Evolutionary conservation across 2,329 filamentous ascomycete species (phyloP), one percentile per base, ranked within the genome.

Genomic region (Talaromyces sp.): DNA sequence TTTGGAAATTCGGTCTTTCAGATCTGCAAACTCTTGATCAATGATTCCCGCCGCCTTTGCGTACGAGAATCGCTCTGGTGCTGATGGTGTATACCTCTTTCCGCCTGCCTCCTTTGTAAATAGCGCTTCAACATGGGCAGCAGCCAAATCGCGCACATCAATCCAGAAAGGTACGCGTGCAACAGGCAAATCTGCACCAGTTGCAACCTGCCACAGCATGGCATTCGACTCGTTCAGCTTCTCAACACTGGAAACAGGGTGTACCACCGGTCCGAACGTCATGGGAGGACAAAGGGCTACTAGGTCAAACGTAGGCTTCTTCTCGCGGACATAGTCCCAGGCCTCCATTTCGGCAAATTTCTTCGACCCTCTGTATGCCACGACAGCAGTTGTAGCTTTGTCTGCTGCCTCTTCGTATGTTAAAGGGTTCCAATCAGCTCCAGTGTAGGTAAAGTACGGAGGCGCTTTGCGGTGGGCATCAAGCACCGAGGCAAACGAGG

Each of bases 71-170:
- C 70, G 69, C 63, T 82, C 77, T 0, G 77, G 72, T 0, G 77
- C 72, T 1, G 74, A 72, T 12, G 75, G 70, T 1, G 74, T 69
- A 61, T 74, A 81, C 46, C 80, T 65, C 61, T 76, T 56, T 2
- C 58, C 58, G 0, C 58, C 54, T 26, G 67, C 75, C 2, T 74
- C 73, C 0, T 68, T 67, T 0, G 65, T 66, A 9, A 80, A 38
- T 1, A 80, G 65, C 1, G 79, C 78, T 46, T 74, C 72, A 2
- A 79, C 73, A 63, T 81, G 80, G 0, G 77, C 78, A n/a, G 67
- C 62, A 0, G 79, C 79, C 1, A 82, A 66, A 63, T 81, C 79
- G 5, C 80, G 68, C 1, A 78, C 80, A 61, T 81, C 79, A n/a
- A 81, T 74, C 76, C 77, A 82, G 53, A 56, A 56, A 24, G 58